Evolutionary conservation across 805 yeast species (phyloP).

Genomic region (Candida cerambycidarum): DNA sequence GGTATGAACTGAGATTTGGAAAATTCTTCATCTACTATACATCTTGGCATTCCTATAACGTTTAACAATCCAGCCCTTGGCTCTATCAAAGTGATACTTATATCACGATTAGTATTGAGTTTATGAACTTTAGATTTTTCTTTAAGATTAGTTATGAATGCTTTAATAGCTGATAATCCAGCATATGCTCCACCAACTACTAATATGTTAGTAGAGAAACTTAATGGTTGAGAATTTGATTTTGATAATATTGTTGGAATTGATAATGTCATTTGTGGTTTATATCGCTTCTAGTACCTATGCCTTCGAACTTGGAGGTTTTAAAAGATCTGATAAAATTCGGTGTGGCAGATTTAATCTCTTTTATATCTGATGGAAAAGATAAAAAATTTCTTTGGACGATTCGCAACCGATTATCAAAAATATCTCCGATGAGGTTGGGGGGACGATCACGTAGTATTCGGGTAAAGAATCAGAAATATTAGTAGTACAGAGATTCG

Average conservation of each 20-base stretch:
- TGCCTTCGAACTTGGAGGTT: too few species aligned
- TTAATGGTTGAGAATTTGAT: neutral
- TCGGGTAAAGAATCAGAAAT: too few species aligned
- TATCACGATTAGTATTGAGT: slow-evolving; percentile 6
- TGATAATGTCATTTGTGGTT: neutral
- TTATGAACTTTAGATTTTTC: slow-evolving; percentile 8
- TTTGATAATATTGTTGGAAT: neutral
- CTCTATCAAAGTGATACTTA: slow-evolving; percentile 37
- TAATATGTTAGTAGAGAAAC: slow-evolving; percentile 33
- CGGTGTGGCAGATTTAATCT: neutral
- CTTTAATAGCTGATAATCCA: slow-evolving; percentile 37
- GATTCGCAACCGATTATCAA: slow-evolving; percentile 5
- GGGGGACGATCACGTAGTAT: too few species aligned
- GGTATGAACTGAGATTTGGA: slow-evolving; percentile 39
- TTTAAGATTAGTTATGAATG: slow-evolving; percentile 26
- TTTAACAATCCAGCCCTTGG: slow-evolving; percentile 42
- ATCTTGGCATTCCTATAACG: slow-evolving; percentile 39
- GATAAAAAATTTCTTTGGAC: slow-evolving; percentile 6
- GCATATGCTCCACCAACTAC: slow-evolving; percentile 44
- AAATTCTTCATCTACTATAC: slow-evolving; percentile 38
- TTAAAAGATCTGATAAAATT: too few species aligned
- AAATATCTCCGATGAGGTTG: slow-evolving; percentile 2
- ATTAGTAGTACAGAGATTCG: too few species aligned
- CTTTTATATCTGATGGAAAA: slow-evolving; percentile 3
- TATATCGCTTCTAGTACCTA: neutral